phyloP scores from a whole-genome alignment of 1,284 basidiomycete species.

The Tilletia indica region DNA sequence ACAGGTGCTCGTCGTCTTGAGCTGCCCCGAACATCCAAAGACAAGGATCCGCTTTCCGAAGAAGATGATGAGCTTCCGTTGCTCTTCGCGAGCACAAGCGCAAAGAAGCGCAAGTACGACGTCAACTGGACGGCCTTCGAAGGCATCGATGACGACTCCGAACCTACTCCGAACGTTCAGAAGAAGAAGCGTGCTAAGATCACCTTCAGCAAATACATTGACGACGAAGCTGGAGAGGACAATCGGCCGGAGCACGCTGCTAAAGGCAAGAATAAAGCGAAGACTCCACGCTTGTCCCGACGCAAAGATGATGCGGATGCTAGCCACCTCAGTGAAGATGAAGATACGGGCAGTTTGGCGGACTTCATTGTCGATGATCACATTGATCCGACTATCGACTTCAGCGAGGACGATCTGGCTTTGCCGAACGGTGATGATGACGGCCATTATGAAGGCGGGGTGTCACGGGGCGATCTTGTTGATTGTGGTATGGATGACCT shows the following conservation, averaged over 20 bases:
- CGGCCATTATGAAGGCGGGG: not conserved
- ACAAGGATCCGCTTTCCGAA: not conserved
- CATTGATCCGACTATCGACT: not conserved
- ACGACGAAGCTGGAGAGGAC: conserved; percentile 14
- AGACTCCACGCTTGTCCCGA: no score
- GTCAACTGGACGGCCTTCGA: not conserved
- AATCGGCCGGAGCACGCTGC: conserved; percentile 8
- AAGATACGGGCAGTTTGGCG: conserved; percentile 5
- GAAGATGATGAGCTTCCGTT: not conserved
- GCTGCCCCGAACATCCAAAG: no score
- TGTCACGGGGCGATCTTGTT: not conserved
- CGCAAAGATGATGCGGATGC: no score
- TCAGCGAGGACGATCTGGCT: conserved; percentile 1
- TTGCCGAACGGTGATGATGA: not conserved
- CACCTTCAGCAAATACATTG: not conserved
- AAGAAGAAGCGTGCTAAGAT: not conserved
- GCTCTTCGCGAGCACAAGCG: not conserved
- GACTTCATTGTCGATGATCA: conserved; percentile 15
- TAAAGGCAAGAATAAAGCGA: not conserved
- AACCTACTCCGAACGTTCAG: not conserved
- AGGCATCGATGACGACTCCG: not conserved
- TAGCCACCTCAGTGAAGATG: not conserved
- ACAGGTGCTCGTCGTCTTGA: no score
- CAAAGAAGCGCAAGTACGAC: conserved; percentile 12
- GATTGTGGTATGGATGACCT: conserved; percentile 1